phyloP scores from a whole-genome alignment of 768 basidiomycete species.

The Hypholoma sublateritium region DNA sequence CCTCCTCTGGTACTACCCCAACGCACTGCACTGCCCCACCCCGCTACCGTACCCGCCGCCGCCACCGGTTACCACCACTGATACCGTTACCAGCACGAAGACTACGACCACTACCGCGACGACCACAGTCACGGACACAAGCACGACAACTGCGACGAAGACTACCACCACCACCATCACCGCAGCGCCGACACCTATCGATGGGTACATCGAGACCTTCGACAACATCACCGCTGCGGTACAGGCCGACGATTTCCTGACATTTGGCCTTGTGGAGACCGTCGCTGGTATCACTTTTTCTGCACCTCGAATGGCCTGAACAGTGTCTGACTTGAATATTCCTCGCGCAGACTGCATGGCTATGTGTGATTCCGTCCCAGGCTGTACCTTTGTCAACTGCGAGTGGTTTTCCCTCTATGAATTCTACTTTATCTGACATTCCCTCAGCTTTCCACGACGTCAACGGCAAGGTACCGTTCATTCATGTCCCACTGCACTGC shows the following conservation, averaged over 20 bases:
- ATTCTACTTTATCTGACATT: neutral
- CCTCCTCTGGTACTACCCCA: slow-evolving; percentile 22
- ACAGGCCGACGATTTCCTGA: slow-evolving; percentile 33
- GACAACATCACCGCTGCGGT: slow-evolving; percentile 28
- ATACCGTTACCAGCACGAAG: neutral
- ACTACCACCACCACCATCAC: slow-evolving; percentile 12
- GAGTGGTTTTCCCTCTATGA: neutral
- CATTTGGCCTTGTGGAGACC: slow-evolving; percentile 35
- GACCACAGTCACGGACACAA: slow-evolving; percentile 1
- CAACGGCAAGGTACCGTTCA: slow-evolving; percentile 31
- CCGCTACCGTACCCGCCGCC: slow-evolving; percentile 1
- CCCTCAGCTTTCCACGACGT: slow-evolving; percentile 33
- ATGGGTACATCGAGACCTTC: slow-evolving; percentile 26
- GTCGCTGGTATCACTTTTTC: slow-evolving; percentile 19
- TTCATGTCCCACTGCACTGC: neutral
- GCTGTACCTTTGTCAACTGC: slow-evolving; percentile 34
- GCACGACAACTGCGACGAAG: slow-evolving; percentile 7
- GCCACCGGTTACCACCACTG: neutral
- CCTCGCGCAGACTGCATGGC: slow-evolving; percentile 27
- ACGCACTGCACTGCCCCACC: slow-evolving; percentile 24
- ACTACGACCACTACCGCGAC: slow-evolving; percentile 1
- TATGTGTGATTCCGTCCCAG: slow-evolving; percentile 30
- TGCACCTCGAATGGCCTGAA: neutral
- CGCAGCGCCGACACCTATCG: slow-evolving; percentile 17
- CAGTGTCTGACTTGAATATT: neutral